A percentile compares a stretch with the other conserved stretches of the same genome.
phyloP scores from a whole-genome alignment of 768 basidiomycete species.

The Tremella mesenterica region DNA sequence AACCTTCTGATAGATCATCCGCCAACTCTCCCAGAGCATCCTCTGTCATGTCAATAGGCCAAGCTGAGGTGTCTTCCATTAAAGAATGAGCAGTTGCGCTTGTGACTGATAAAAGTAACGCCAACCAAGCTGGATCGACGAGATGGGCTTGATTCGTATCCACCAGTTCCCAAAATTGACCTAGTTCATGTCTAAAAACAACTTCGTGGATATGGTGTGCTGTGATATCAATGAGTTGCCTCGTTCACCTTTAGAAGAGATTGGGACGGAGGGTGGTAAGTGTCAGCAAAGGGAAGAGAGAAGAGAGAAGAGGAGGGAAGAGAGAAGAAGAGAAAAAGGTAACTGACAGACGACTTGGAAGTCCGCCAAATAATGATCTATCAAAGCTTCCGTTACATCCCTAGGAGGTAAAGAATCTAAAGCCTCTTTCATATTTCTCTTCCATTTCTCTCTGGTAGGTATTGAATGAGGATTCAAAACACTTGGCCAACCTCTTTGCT shows the following conservation, averaged over 20 bases:
- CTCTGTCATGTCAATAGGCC: neutral
- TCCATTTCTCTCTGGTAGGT: neutral
- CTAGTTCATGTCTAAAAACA: conserved; percentile 3
- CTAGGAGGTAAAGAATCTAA: neutral
- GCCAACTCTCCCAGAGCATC: neutral
- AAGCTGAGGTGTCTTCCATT: neutral
- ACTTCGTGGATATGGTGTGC: neutral
- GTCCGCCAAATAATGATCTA: conserved; percentile 3
- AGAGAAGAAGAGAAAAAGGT: neutral
- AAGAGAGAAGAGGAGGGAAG: neutral
- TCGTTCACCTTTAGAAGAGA: no score
- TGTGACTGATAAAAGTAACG: neutral
- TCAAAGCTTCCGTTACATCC: neutral
- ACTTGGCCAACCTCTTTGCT: conserved; percentile 1
- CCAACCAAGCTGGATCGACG: conserved; percentile 7
- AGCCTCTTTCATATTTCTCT: neutral
- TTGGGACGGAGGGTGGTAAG: no score
- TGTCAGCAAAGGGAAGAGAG: neutral
- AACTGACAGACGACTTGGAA: neutral
- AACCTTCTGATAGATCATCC: neutral
- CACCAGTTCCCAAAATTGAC: neutral
- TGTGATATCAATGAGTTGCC: neutral
- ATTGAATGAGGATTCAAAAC: neutral
- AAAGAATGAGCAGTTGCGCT: neutral
- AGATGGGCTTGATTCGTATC: neutral